Base-by-base conservation (phyloP, 768 basidiomycete genomes). In the Russula foetens region DNA sequence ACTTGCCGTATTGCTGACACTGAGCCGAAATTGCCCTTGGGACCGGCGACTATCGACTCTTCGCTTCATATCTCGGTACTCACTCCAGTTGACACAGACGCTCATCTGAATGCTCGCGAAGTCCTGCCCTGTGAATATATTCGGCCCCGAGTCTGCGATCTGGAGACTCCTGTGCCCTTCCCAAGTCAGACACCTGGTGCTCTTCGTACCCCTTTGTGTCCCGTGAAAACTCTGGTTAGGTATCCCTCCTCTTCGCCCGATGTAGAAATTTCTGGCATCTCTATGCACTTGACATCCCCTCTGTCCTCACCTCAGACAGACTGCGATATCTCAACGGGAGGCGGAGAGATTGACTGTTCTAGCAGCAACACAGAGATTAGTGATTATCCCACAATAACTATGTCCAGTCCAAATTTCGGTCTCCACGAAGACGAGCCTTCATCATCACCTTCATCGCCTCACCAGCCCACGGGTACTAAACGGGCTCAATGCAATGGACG, bases 221-320 rank as follows among this genome's bases (percentile, higher is more conserved):
- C n/a, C 8, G 26, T 23, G 41, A 45, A 48, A 4, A 23, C 38
- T 48, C 17, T 33, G 23, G 33, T 43, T 29, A 28, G 54, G 14
- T 11, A 28, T 26, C 43, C 56, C 43, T 50, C 56, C 31, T 51
- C 38, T 23, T 52, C 23, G 38, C 44, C 15, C 29, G 19, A 17
- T 26, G 56, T 29, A 19, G 50, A 4, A 28, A 23, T 17, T 28
- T 53, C 45, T 35, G 50, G 24, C 31, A 44, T 21, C 44, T 53
- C 33, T 43, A 43, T 47, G 33, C 17, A 47, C 12, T 47, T 28
- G 24, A 57, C 39, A 19, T 41, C 31, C 5, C 56, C 51, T n/a
- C 60, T 2, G n/a, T 62, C 61, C 23, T 62, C 61, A 33, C 60
- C 60, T 47, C 28, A 19, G 35, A 62, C 56, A 17, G 60, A 57